Evolutionary conservation across 306 rosid genomes (phyloP).

Genomic region (Lathyrus tuberosus): DNA sequence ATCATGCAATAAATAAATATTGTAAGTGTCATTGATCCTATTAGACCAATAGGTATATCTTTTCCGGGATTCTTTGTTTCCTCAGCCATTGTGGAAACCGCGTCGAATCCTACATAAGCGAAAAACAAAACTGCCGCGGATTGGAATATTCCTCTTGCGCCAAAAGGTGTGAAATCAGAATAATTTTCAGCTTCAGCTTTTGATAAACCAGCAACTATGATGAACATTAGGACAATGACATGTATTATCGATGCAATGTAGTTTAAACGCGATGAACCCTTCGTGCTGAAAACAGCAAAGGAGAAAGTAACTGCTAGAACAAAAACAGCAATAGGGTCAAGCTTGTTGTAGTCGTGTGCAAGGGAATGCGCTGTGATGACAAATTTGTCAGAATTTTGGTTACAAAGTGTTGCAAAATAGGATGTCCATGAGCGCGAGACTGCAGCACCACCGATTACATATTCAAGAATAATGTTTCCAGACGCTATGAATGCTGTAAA

Average conservation of each 20-base stretch:
- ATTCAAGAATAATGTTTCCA: slow-evolving; percentile 81
- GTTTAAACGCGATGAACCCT: slow-evolving; percentile 71
- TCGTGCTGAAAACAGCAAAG: slow-evolving; percentile 60
- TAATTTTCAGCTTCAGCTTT: slow-evolving; percentile 57
- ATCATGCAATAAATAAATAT: slow-evolving; percentile 52
- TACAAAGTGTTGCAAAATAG: slow-evolving; percentile 80
- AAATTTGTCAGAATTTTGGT: slow-evolving; percentile 57
- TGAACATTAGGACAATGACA: slow-evolving; percentile 55
- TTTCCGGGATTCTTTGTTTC: slow-evolving; percentile 70
- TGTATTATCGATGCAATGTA: slow-evolving; percentile 68
- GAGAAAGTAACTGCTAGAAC: slow-evolving; percentile 39
- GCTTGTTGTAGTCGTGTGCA: slow-evolving; percentile 32
- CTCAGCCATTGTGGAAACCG: slow-evolving; percentile 71
- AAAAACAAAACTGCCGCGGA: slow-evolving; percentile 69
- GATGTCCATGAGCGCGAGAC: slow-evolving; percentile 92
- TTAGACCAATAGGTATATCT: slow-evolving; percentile 76
- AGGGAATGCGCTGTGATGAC: slow-evolving; percentile 49
- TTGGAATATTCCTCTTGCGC: slow-evolving; percentile 54
- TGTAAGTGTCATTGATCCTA: slow-evolving; percentile 60
- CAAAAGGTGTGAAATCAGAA: slow-evolving; percentile 43
- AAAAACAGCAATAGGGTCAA: slow-evolving; percentile 61
- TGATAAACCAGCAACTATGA: slow-evolving; percentile 63
- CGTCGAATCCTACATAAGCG: slow-evolving; percentile 75
- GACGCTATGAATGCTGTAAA: slow-evolving; percentile 74
- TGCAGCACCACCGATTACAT: slow-evolving; percentile 64